Percentiles rank a stretch among this genome's conserved stretches.
These are phyloP conservation scores for Phaeotremella fagi DNA, from an alignment of 768 basidiomycete species.

Conservation along the genomic window DNA sequence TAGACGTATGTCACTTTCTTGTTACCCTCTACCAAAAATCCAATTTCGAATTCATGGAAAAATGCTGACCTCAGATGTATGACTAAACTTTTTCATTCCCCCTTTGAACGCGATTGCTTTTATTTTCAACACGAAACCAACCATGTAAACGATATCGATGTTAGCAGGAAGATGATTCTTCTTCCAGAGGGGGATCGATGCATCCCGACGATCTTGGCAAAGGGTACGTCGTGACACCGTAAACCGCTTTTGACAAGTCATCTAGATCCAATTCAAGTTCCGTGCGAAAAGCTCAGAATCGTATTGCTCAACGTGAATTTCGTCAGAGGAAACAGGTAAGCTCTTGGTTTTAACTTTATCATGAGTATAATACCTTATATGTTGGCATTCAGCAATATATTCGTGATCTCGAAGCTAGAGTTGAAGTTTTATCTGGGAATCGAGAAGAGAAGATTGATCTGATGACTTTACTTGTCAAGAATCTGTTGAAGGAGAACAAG, in stretches of 20 bases:
- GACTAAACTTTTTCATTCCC: neutral
- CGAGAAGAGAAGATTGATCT: conserved; percentile 83
- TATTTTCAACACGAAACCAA: neutral
- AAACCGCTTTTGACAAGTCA: neutral
- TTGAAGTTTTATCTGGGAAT: conserved; percentile 88
- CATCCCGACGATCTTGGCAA: neutral
- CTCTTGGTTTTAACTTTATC: conserved; percentile 45
- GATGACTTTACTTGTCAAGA: conserved; percentile 72
- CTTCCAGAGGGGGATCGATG: neutral
- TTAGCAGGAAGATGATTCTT: neutral
- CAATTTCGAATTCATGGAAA: no score
- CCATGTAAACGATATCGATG: neutral
- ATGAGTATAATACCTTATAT: neutral
- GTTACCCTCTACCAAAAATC: no score
- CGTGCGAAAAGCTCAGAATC: conserved; percentile 46
- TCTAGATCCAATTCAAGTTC: conserved; percentile 22
- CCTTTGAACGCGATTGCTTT: neutral
- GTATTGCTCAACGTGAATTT: conserved; percentile 83
- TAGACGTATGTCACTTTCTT: no score
- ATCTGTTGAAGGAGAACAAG: conserved; percentile 85
- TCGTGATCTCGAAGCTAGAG: conserved; percentile 87
- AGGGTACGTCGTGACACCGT: neutral
- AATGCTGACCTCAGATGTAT: neutral
- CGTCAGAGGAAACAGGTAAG: conserved; percentile 85
- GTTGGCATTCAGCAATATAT: conserved; percentile 55